A percentile compares a stretch with the other conserved stretches of the same genome.
phyloP scores from a whole-genome alignment of 225 moss, liverwort and hornwort species.

The Physcomitrium patens region DNA sequence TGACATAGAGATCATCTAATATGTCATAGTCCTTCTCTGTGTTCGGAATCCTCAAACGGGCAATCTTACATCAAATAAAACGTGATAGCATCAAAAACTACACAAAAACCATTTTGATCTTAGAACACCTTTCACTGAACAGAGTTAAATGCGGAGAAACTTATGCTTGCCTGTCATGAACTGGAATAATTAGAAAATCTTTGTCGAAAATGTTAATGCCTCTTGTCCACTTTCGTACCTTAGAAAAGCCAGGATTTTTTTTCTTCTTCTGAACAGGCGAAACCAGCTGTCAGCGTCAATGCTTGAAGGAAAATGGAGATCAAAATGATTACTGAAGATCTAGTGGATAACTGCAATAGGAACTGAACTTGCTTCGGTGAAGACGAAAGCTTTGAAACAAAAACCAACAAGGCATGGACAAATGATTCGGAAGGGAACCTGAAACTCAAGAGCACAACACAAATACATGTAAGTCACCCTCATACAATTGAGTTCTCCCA shows the following conservation, averaged over 20 bases:
- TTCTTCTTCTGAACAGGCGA: slow-evolving; percentile 49
- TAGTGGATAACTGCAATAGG: neutral
- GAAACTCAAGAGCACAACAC: neutral
- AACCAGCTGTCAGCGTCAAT: slow-evolving; percentile 8
- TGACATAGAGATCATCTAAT: neutral
- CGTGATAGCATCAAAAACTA: neutral
- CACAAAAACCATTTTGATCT: slow-evolving; percentile 9
- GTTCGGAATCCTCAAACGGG: slow-evolving; percentile 18
- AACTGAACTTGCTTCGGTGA: slow-evolving; percentile 17
- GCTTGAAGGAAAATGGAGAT: slow-evolving; percentile 16
- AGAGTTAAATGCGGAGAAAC: slow-evolving; percentile 2
- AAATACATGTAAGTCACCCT: neutral
- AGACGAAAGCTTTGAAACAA: slow-evolving; percentile 17
- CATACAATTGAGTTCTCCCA: neutral
- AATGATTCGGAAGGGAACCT: neutral
- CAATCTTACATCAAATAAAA: slow-evolving; percentile 5
- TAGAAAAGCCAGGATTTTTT: slow-evolving; percentile 54
- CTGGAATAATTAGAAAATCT: slow-evolving; percentile 86
- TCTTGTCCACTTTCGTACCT: slow-evolving; percentile 85
- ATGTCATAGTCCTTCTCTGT: slow-evolving; percentile 7
- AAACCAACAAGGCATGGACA: slow-evolving; percentile 11
- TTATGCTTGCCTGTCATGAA: slow-evolving; percentile 82
- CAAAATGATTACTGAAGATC: neutral
- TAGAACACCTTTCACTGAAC: neutral
- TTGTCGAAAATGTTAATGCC: slow-evolving; percentile 87